A percentile compares a stretch with the other conserved stretches of the same genome.
These are phyloP conservation scores for Entophlyctis luteolus DNA, from an alignment of 192 early-diverging fungal species.

Conservation along the genomic window DNA sequence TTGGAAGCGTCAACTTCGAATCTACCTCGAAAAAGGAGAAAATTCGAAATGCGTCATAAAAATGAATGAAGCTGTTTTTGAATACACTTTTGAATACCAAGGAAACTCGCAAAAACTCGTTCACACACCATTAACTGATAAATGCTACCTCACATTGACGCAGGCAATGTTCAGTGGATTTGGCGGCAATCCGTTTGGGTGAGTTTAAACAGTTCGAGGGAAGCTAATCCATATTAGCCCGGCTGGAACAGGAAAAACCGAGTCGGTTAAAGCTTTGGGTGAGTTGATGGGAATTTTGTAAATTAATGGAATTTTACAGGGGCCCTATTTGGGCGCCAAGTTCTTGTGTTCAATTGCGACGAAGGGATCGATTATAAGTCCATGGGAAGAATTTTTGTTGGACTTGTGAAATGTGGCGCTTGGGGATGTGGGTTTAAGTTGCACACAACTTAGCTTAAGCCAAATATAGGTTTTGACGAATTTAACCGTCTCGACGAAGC, in stretches of 20 bases:
- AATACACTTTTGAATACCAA: conserved; percentile 62
- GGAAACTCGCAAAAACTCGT: conserved; percentile 57
- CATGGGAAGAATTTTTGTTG: conserved; percentile 63
- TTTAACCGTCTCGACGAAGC: conserved; percentile 61
- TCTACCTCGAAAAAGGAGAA: conserved; percentile 40
- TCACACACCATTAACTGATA: conserved; percentile 58
- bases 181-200: conserved; percentile 61
- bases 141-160: conserved; percentile 58
- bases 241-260: conserved; percentile 58
- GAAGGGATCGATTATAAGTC: conserved; percentile 65
- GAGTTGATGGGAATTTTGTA: too few relatives aligned
- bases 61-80: conserved; percentile 53
- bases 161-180: conserved; percentile 61
- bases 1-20: conserved; percentile 54
- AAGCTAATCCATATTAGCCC: conserved; percentile 16
- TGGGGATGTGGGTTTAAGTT: conserved; percentile 49
- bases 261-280: background rate
- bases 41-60: conserved; percentile 36
- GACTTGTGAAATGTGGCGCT: conserved; percentile 58
- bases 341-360: conserved; percentile 62
- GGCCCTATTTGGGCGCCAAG: conserved; percentile 56
- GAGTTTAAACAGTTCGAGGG: background rate
- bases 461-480: conserved; percentile 54
- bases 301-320: too few relatives aligned
- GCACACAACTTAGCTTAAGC: too few relatives aligned